Conservation (phyloP, 345 rosid genomes). For the Orychophragmus violaceus region DNA sequence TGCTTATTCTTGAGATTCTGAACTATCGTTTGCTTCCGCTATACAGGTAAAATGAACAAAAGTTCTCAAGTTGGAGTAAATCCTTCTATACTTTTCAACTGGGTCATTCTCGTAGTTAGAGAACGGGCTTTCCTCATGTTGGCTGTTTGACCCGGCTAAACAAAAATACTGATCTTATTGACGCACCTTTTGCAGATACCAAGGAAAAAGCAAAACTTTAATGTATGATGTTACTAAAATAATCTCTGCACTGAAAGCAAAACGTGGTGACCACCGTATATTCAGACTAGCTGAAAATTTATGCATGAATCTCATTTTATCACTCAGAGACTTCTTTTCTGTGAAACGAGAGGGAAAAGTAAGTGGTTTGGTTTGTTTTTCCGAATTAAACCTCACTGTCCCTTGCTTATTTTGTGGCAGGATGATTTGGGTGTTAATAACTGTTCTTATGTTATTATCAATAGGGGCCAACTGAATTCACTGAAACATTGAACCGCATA, state of each 20-base stretch:
- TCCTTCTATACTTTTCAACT: not conserved
- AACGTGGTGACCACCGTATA: conserved; percentile 96
- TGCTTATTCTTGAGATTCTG: conserved; percentile 84
- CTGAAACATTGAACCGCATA: conserved; percentile 88
- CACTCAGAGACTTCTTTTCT: conserved; percentile 80
- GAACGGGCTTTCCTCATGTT: not conserved
- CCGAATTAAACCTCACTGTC: conserved; percentile 5
- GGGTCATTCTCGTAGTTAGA: not conserved
- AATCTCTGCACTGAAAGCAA: conserved; percentile 80
- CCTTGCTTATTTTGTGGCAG: not conserved
- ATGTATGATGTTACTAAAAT: conserved; percentile 97
- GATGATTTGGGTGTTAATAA: conserved; percentile 13
- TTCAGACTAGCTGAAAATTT: conserved; percentile 91
- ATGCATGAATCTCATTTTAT: conserved; percentile 88
- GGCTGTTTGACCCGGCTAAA: conserved; percentile 3
- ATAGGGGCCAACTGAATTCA: conserved; percentile 97
- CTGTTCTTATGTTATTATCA: conserved; percentile 19
- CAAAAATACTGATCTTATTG: conserved; percentile 9
- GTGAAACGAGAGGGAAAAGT: conserved; percentile 98
- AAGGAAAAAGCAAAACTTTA: conserved; percentile 84
- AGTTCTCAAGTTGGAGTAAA: not conserved
- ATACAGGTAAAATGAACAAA: conserved; percentile 53
- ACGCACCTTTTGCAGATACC: conserved; percentile 53
- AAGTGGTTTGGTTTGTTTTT: not conserved
- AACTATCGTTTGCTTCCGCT: conserved; percentile 95